Base-by-base conservation (phyloP, 2,329 filamentous ascomycete species). In the Apiospora sp. region DNA sequence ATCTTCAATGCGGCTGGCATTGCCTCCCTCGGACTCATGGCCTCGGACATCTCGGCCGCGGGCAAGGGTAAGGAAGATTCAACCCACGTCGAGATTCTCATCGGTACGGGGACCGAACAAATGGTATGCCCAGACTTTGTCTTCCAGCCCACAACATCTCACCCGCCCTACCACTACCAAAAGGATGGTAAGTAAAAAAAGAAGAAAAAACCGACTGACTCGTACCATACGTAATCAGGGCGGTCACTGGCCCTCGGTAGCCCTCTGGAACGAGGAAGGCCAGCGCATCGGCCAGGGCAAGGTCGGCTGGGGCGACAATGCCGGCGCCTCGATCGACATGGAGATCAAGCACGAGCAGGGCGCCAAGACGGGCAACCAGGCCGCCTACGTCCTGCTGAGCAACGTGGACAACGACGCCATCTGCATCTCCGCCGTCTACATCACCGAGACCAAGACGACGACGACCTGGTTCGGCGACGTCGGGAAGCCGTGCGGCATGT, bases 351-450 rank as follows among this genome's bases (percentile, higher is more conserved):
- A 48, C 44, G 19, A 48, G 5, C 43, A 19, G 16, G 44, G 44
- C 5, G 68, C 67, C n/a, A 64, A 69, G 27, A 67, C 48, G 24
- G 49, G 71, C 24, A 71, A 71, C 34, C 54, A 72, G 48, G 67
- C 67, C 24, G 71, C 67, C 68, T 77, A 78, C 44, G 68, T 77
- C 3, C 76, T 77, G 75, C 64, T 78, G 12, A 75, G 73, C 70
- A 72, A 76, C 46, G 43, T 73, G n/a, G 71, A 74, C 10, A 71
- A 74, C 71, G 76, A 78, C 68, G 76, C 76, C n/a, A 74, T 77
- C 10, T 77, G 76, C 73, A 74, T 77, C 34, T 49, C 75, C 0
- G 76, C 75, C 69, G 54, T 78, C 30, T 73, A 71, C 43, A 74
- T 77, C 6, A 71, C 75, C 46, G 74, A 77, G 54, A 34, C 71